phyloP scores from a whole-genome alignment of 164 flowering plant genomes.

The Umbilicus rupestris region DNA sequence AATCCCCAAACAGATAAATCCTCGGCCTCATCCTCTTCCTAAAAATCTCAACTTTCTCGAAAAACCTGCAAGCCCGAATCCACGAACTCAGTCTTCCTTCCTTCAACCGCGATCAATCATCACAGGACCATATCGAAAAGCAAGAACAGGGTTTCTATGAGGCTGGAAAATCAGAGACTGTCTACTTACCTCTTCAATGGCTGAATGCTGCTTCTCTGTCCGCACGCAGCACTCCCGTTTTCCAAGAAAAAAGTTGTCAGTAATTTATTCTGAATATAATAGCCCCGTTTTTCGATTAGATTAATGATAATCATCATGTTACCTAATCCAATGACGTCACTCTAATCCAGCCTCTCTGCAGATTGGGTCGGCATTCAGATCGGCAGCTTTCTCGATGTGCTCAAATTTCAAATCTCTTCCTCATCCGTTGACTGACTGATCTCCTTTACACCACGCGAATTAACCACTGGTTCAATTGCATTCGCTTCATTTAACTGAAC shows the following conservation, averaged over 20 bases:
- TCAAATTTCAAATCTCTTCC: background rate
- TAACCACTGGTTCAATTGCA: too few relatives aligned
- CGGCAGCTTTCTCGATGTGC: background rate
- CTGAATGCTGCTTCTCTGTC: too few relatives aligned
- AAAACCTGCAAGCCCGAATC: too few relatives aligned
- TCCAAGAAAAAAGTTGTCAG: background rate
- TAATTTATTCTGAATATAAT: background rate
- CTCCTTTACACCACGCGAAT: too few relatives aligned
- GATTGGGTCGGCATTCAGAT: too few relatives aligned
- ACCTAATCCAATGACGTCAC: background rate
- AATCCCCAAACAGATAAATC: conserved; percentile 76
- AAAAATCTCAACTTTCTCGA: background rate
- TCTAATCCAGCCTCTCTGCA: background rate
- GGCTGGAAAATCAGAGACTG: too few relatives aligned
- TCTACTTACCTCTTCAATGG: too few relatives aligned
- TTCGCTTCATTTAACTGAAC: conserved; percentile 2
- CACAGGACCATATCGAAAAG: too few relatives aligned
- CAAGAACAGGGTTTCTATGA: too few relatives aligned
- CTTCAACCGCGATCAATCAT: too few relatives aligned
- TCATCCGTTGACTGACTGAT: too few relatives aligned
- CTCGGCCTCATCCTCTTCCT: conserved; percentile 47
- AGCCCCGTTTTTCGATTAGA: background rate
- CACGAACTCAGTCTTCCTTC: too few relatives aligned
- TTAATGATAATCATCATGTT: background rate
- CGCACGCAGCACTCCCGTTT: background rate